Percentiles rank a stretch among this genome's conserved stretches.
These are phyloP conservation scores for Colletotrichum horii DNA, from an alignment of 2,329 filamentous ascomycete genomes.

Conservation along the genomic window DNA sequence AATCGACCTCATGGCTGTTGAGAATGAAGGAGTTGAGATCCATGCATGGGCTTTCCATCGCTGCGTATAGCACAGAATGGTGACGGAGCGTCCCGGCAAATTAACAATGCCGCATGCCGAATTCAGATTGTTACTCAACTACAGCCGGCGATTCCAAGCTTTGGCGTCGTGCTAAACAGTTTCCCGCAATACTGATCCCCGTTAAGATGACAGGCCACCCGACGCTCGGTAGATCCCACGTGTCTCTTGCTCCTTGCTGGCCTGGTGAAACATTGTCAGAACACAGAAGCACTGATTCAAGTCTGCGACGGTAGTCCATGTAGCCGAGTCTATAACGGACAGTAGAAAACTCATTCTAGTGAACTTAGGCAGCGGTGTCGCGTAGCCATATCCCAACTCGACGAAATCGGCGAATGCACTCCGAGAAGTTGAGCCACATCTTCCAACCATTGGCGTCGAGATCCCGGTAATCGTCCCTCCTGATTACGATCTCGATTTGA, in stretches of 20 bases:
- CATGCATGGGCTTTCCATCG: neutral
- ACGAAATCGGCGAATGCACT: neutral
- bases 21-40: neutral
- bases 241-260: neutral
- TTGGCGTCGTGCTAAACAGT: neutral
- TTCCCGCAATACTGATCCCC: neutral
- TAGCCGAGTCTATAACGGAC: neutral
- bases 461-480: neutral
- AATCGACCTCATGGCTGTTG: neutral
- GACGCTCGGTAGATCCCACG: neutral
- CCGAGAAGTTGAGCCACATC: neutral
- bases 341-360: neutral
- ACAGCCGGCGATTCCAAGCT: neutral
- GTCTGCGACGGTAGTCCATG: neutral
- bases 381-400: neutral
- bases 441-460: neutral
- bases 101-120: neutral
- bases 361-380: neutral
- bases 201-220: neutral
- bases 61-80: neutral
- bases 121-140: neutral
- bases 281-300: neutral
- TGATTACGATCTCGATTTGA: neutral
- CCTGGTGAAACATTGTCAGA: neutral
- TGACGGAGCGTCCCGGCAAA: neutral